Evolutionary conservation across 208 protist genomes (phyloP).

Genomic region (Balamuthia mandrillaris): DNA sequence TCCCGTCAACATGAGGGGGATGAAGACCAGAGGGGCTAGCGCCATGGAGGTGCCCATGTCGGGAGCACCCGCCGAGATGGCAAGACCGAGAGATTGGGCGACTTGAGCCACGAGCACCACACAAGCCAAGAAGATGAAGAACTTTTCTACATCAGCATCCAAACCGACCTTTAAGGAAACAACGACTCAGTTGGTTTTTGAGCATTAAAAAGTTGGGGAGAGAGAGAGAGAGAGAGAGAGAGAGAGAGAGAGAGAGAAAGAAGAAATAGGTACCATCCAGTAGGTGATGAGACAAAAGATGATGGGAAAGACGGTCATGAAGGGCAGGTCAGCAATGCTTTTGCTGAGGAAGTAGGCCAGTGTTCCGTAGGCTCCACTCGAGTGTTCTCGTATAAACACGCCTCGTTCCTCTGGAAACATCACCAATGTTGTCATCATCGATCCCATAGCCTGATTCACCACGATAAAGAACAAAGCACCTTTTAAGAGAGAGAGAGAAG

Average conservation of each 20-base stretch:
- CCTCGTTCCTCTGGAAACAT: neutral
- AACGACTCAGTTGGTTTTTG: too few relatives aligned
- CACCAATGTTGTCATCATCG: neutral
- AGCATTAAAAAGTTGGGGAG: too few relatives aligned
- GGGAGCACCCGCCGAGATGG: neutral
- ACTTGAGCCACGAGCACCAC: neutral
- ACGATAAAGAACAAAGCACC: conserved; percentile 28
- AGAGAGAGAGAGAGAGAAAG: neutral
- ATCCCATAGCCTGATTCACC: too few relatives aligned
- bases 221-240: neutral
- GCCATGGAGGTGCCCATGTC: neutral
- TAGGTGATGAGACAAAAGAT: conserved; percentile 13
- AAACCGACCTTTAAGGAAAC: neutral
- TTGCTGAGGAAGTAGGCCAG: conserved; percentile 22
- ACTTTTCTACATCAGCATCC: conserved; percentile 16
- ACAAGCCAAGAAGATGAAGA: conserved; percentile 33
- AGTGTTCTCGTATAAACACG: neutral
- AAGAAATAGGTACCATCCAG: conserved; percentile 10
- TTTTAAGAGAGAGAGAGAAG: neutral
- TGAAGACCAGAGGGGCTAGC: neutral
- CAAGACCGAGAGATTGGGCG: neutral
- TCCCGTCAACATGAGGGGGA: neutral
- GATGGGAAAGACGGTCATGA: neutral
- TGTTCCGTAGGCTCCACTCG: neutral
- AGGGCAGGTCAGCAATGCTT: neutral